Evolutionary conservation across 257 asterid genomes (phyloP).

Genomic region (Scutellaria minor): DNA sequence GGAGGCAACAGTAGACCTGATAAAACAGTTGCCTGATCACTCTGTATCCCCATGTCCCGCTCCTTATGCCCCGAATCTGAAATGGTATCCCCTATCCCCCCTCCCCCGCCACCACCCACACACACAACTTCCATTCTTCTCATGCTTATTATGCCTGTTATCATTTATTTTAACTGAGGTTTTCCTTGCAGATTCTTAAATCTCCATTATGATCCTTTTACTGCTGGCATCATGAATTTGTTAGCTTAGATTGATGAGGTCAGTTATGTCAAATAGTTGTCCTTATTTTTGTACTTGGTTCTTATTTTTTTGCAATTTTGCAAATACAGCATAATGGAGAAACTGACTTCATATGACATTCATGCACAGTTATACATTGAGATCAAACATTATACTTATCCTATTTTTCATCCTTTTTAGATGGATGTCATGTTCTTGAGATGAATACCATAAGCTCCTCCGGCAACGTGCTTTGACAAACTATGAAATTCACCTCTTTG

Average conservation of each 20-base stretch:
- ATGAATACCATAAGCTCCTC: constrained; percentile 31
- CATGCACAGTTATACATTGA: neutral
- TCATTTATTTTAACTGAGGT: constrained; percentile 17
- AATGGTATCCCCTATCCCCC: constrained; percentile 51
- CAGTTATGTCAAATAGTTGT: constrained; percentile 18
- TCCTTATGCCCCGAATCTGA: constrained; percentile 77
- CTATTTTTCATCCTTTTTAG: constrained; percentile 19
- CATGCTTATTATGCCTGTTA: constrained; percentile 3
- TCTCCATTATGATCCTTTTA: constrained; percentile 28
- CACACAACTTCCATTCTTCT: no score
- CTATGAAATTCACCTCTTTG: constrained; percentile 29
- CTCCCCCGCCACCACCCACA: constrained; percentile 14
- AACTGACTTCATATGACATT: neutral
- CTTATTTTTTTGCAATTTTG: neutral
- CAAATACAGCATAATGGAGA: constrained; percentile 3
- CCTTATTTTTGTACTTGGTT: neutral
- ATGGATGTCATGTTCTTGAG: constrained; percentile 25
- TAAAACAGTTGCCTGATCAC: constrained; percentile 79
- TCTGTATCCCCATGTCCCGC: constrained; percentile 94
- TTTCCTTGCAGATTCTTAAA: constrained; percentile 40
- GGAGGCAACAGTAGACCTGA: constrained; percentile 72
- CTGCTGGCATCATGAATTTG: constrained; percentile 30
- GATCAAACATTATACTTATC: constrained; percentile 3
- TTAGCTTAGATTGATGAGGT: constrained; percentile 40
- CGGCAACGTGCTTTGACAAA: constrained; percentile 21